Evolutionary conservation across 202 grass and related monocot genomes (phyloP).

Genomic region (Hordeum pubiflorum): DNA sequence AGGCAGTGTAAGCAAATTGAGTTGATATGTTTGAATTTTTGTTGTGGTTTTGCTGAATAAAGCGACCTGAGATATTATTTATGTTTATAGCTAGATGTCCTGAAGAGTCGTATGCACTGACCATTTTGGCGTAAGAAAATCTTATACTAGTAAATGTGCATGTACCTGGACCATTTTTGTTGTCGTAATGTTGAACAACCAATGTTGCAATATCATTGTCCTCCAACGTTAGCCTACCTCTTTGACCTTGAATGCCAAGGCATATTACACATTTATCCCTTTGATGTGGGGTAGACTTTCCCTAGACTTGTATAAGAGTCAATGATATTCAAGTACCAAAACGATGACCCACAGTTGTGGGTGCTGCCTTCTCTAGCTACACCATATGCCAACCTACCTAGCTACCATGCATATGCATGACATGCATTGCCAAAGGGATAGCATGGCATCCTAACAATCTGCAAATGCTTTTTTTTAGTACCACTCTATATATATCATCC

Average conservation of each 20-base stretch:
- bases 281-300: conserved; percentile 6
- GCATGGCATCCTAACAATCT: conserved; percentile 49
- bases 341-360: conserved; percentile 33
- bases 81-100: neutral
- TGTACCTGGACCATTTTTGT: too few relatives aligned
- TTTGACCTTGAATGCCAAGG: neutral
- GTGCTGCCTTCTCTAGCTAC: conserved; percentile 47
- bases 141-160: too few relatives aligned
- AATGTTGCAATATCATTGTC: neutral
- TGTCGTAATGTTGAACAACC: neutral
- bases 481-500: conserved; percentile 44
- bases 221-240: neutral
- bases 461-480: conserved; percentile 22
- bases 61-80: neutral
- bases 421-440: conserved; percentile 41
- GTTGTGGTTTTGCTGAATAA: neutral
- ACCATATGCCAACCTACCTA: conserved; percentile 36
- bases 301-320: conserved; percentile 22
- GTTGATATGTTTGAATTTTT: neutral
- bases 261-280: conserved; percentile 3
- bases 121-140: neutral
- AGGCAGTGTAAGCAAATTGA: neutral
- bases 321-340: conserved; percentile 49
- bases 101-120: neutral
- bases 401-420: conserved; percentile 16